These are phyloP conservation scores for Spencermartinsiella ligniputridi DNA, from an alignment of 1,139 yeast genomes.

Conservation along the genomic window DNA sequence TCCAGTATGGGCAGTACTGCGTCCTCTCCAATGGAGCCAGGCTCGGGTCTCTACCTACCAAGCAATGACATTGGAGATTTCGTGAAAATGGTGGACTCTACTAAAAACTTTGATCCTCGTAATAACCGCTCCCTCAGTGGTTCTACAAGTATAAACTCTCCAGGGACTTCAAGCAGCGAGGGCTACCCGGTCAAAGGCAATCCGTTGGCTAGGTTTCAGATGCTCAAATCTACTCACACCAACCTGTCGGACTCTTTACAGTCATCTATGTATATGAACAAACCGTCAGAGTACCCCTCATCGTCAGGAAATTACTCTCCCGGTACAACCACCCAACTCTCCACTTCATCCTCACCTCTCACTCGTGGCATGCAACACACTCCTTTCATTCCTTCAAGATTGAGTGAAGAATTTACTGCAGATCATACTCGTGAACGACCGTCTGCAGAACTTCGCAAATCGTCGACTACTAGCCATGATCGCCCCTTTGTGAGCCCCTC, in stretches of 20 bases:
- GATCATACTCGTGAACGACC: slow-evolving; percentile 14
- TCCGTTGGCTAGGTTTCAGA: slow-evolving; percentile 44
- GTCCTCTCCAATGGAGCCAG: slow-evolving; percentile 31
- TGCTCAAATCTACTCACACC: slow-evolving; percentile 43
- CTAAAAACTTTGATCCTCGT: slow-evolving; percentile 10
- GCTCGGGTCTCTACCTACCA: slow-evolving; percentile 32
- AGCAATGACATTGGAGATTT: slow-evolving; percentile 80
- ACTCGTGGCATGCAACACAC: slow-evolving; percentile 34
- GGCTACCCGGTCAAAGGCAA: slow-evolving; percentile 9
- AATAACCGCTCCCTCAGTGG: slow-evolving; percentile 6
- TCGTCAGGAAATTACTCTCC: slow-evolving; percentile 1
- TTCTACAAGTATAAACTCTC: neutral
- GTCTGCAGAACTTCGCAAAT: slow-evolving; percentile 4
- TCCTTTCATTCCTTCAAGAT: slow-evolving; percentile 34
- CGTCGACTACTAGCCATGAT: slow-evolving; percentile 1
- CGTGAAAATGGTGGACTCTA: slow-evolving; percentile 72
- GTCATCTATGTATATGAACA: slow-evolving; percentile 19
- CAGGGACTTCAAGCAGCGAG: neutral
- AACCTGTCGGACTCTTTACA: slow-evolving; percentile 38
- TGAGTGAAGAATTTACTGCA: slow-evolving; percentile 32
- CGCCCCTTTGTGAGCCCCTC: slow-evolving; percentile 6
- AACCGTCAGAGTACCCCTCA: slow-evolving; percentile 1
- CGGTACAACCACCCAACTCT: neutral
- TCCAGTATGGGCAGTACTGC: slow-evolving; percentile 23
- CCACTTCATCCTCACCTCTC: slow-evolving; percentile 35